Conservation (phyloP, 2,329 filamentous ascomycete genomes). For the Orbilia quercus region DNA sequence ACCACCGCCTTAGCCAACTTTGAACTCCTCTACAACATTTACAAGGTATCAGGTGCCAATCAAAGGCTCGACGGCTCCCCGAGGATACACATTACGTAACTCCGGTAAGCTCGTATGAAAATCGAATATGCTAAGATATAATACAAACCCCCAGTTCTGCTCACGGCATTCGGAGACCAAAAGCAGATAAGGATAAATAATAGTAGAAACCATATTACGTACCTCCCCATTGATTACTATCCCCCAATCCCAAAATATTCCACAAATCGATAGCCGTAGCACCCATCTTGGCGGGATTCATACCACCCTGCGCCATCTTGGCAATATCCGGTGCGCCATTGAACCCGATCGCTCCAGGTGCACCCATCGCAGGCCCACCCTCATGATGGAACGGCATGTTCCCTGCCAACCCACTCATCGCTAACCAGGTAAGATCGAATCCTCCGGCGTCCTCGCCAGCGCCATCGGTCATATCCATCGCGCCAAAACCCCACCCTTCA, state of each 20-base stretch:
- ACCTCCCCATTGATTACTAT: constrained; percentile 18
- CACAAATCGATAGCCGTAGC: constrained; percentile 52
- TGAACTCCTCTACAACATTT: constrained; percentile 11
- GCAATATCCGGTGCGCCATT: constrained; percentile 44
- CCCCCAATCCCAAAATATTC: constrained; percentile 47
- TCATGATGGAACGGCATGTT: constrained; percentile 54
- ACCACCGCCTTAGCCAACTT: no score
- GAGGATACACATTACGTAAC: not conserved
- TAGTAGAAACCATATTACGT: constrained; percentile 1
- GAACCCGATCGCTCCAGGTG: constrained; percentile 32
- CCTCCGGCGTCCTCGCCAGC: constrained; percentile 38
- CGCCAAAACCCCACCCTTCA: constrained; percentile 38
- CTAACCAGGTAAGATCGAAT: constrained; percentile 51
- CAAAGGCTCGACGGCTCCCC: constrained; percentile 8
- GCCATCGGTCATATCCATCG: constrained; percentile 24
- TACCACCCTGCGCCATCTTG: constrained; percentile 28
- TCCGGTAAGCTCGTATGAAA: constrained; percentile 1
- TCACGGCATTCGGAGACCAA: no score
- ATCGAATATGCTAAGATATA: constrained; percentile 5
- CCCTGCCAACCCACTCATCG: constrained; percentile 49
- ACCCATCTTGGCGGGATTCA: constrained; percentile 51
- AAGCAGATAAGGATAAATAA: no score
- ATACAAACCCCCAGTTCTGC: not conserved
- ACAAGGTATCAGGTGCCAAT: constrained; percentile 2
- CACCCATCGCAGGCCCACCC: constrained; percentile 38